phyloP scores from a whole-genome alignment of 345 rosid genomes.

The Rhizophora apiculata region DNA sequence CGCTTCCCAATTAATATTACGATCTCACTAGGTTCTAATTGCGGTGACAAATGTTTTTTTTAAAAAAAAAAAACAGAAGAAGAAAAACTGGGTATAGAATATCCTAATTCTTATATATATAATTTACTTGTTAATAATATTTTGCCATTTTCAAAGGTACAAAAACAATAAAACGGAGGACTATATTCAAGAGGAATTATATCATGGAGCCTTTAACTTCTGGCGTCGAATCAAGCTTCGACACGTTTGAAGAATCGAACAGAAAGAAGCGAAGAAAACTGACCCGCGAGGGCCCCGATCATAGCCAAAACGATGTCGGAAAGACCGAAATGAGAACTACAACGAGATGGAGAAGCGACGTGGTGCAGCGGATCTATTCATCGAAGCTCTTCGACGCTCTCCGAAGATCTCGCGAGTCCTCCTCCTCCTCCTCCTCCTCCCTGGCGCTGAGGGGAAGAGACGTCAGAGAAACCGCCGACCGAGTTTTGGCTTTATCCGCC shows the following conservation, averaged over 20 bases:
- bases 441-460: constrained; percentile 20
- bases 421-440: constrained; percentile 17
- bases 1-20: too few species aligned
- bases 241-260: constrained; percentile 31
- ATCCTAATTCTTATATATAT: neutral
- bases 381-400: constrained; percentile 64
- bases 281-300: constrained; percentile 3
- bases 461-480: constrained; percentile 44
- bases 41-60: too few species aligned
- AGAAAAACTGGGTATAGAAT: too few species aligned
- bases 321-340: neutral
- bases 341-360: constrained; percentile 59
- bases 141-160: neutral
- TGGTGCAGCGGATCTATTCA: constrained; percentile 63
- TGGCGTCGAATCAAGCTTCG: constrained; percentile 24
- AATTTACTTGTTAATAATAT: neutral
- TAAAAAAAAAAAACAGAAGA: too few species aligned
- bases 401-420: constrained; percentile 39
- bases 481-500: constrained; percentile 62
- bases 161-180: neutral
- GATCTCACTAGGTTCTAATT: too few species aligned
- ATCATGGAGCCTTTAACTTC: constrained; percentile 30
- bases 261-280: constrained; percentile 49
- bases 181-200: constrained; percentile 1
- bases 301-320: neutral